phyloP scores from a whole-genome alignment of 257 asterid species.

The Linderniella brevidens region DNA sequence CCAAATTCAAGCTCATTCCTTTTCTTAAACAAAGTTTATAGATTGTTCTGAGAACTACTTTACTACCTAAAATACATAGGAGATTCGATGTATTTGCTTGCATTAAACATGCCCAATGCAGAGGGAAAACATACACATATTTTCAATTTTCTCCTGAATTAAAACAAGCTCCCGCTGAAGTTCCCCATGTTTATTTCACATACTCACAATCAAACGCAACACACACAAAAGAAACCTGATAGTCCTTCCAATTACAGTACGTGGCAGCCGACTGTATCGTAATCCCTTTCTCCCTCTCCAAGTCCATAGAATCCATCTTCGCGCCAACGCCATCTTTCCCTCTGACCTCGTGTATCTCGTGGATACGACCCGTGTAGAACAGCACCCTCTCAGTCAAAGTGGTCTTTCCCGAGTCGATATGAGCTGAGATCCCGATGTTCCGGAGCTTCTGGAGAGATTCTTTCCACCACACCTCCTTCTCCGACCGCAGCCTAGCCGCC shows the following conservation, averaged over 20 bases:
- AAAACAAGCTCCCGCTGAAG: too few relatives aligned
- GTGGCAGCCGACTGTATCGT: conserved; percentile 98
- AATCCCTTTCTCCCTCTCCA: conserved; percentile 97
- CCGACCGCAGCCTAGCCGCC: conserved; percentile 57
- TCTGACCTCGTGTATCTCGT: conserved; percentile 89
- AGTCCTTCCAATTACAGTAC: conserved; percentile 84
- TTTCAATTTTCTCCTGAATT: too few relatives aligned
- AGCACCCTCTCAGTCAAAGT: conserved; percentile 83
- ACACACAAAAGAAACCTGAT: conserved; percentile 31
- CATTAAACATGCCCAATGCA: too few relatives aligned
- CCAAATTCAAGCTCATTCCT: too few relatives aligned
- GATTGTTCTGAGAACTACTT: too few relatives aligned
- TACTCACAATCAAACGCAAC: too few relatives aligned
- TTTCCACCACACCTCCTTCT: conserved; percentile 69
- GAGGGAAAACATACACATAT: too few relatives aligned
- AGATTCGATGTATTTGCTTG: too few relatives aligned
- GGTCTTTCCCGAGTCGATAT: conserved; percentile 92
- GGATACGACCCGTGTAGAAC: conserved; percentile 91
- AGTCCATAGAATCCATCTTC: conserved; percentile 98
- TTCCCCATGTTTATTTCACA: too few relatives aligned
- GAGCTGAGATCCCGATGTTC: conserved; percentile 93
- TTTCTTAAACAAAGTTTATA: too few relatives aligned
- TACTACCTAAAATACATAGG: too few relatives aligned
- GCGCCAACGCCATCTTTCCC: conserved; percentile 99
- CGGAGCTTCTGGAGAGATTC: conserved; percentile 70